Conservation (phyloP, 2,329 filamentous ascomycete species). For the Lachnellula hyalina region DNA sequence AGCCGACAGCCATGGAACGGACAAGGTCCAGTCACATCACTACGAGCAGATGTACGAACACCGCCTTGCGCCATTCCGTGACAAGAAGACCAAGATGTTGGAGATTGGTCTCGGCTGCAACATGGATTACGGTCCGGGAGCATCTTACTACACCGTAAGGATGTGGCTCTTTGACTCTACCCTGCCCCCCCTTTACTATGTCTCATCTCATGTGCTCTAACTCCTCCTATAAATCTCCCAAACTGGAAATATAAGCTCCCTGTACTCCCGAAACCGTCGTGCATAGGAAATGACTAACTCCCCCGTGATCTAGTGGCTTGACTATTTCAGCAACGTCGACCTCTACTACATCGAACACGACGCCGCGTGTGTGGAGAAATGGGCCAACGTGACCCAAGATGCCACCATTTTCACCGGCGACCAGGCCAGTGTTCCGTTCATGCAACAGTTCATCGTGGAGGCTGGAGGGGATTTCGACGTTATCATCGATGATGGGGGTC, state of each 20-base stretch:
- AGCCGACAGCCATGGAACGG: slow-evolving; percentile 34
- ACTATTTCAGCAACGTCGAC: slow-evolving; percentile 36
- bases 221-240: no score
- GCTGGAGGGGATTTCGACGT: slow-evolving; percentile 35
- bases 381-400: slow-evolving; percentile 31
- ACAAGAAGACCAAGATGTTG: slow-evolving; percentile 35
- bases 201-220: no score
- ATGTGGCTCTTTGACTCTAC: no score
- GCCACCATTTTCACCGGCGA: slow-evolving; percentile 38
- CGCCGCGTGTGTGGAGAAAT: slow-evolving; percentile 33
- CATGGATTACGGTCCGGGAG: slow-evolving; percentile 35
- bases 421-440: slow-evolving; percentile 34
- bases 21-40: slow-evolving; percentile 36
- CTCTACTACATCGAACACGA: slow-evolving; percentile 40
- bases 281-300: no score
- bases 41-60: slow-evolving; percentile 40
- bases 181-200: no score
- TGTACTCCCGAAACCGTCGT: no score
- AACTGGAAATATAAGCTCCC: no score
- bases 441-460: slow-evolving; percentile 32
- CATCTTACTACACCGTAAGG: slow-evolving; percentile 33
- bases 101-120: slow-evolving; percentile 39
- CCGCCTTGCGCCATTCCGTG: slow-evolving; percentile 32
- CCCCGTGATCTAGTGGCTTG: slow-evolving; percentile 28
- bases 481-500: slow-evolving; percentile 38